These are phyloP conservation scores for Viridothelium virens DNA, from an alignment of 495 filamentous ascomycete species.

Conservation along the genomic window DNA sequence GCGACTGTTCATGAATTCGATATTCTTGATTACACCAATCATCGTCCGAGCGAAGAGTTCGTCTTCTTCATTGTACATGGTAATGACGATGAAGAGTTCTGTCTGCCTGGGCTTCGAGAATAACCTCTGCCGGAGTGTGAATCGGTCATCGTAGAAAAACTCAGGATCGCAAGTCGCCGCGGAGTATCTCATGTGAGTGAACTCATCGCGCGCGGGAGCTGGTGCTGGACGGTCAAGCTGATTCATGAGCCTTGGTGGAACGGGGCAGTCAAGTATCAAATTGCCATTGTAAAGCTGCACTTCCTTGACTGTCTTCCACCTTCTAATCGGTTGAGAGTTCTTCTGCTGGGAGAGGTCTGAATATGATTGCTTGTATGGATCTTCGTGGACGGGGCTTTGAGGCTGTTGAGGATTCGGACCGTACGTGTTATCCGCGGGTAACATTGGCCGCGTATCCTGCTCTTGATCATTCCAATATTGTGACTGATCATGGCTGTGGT, in stretches of 20 bases:
- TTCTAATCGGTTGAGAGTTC: constrained; percentile 62
- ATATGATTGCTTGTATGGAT: constrained; percentile 36
- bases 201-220: constrained; percentile 82
- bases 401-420: constrained; percentile 45
- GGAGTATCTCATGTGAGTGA: constrained; percentile 97
- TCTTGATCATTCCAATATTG: constrained; percentile 46
- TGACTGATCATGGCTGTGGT: constrained; percentile 42
- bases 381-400: constrained; percentile 32
- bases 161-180: constrained; percentile 92
- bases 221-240: constrained; percentile 68
- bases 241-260: constrained; percentile 80
- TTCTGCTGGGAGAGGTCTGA: constrained; percentile 37
- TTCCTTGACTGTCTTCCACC: constrained; percentile 99
- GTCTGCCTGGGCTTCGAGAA: constrained; percentile 91
- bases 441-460: constrained; percentile 53
- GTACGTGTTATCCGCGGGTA: constrained; percentile 47
- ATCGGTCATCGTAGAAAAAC: constrained; percentile 79
- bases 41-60: constrained; percentile 93
- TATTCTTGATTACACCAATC: constrained; percentile 96
- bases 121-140: constrained; percentile 86
- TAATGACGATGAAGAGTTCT: constrained; percentile 94
- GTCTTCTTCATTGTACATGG: constrained; percentile 99
- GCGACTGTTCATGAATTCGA: constrained; percentile 91
- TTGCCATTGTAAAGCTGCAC: constrained; percentile 95
- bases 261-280: constrained; percentile 92